These are phyloP conservation scores for Schwanniomyces sp. DNA, from an alignment of 805 yeast genomes.

Conservation along the genomic window DNA sequence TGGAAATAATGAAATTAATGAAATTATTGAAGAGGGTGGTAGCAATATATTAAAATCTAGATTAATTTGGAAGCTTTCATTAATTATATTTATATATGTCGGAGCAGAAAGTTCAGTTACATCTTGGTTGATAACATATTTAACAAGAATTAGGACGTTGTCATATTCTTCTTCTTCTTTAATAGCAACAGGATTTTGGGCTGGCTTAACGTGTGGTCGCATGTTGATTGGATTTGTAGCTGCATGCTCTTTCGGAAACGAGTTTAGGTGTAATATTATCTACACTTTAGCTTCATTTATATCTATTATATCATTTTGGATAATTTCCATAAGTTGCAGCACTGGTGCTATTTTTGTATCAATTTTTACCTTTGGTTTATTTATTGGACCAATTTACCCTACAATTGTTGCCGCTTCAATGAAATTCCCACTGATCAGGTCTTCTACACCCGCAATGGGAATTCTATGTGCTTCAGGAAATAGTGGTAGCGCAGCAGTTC, in stretches of 20 bases:
- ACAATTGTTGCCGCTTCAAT: slow-evolving; percentile 66
- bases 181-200: slow-evolving; percentile 53
- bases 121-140: slow-evolving; percentile 51
- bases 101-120: slow-evolving; percentile 57
- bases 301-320: slow-evolving; percentile 29
- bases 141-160: slow-evolving; percentile 38
- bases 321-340: slow-evolving; percentile 23
- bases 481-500: slow-evolving; percentile 76
- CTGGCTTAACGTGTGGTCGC: slow-evolving; percentile 50
- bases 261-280: slow-evolving; percentile 43
- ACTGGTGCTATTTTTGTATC: slow-evolving; percentile 31
- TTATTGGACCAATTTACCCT: slow-evolving; percentile 61
- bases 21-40: neutral
- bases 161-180: slow-evolving; percentile 41
- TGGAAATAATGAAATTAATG: slow-evolving; percentile 9
- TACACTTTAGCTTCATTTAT: slow-evolving; percentile 34
- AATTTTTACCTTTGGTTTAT: slow-evolving; percentile 45
- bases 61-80: slow-evolving; percentile 40
- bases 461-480: slow-evolving; percentile 79
- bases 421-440: slow-evolving; percentile 56
- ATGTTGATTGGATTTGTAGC: slow-evolving; percentile 53
- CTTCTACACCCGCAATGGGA: slow-evolving; percentile 71
- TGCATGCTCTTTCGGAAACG: slow-evolving; percentile 46
- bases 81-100: slow-evolving; percentile 46
- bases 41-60: slow-evolving; percentile 24